These are phyloP conservation scores for Populus hybrid DNA, from an alignment of 441 rosid species.

Conservation along the genomic window DNA sequence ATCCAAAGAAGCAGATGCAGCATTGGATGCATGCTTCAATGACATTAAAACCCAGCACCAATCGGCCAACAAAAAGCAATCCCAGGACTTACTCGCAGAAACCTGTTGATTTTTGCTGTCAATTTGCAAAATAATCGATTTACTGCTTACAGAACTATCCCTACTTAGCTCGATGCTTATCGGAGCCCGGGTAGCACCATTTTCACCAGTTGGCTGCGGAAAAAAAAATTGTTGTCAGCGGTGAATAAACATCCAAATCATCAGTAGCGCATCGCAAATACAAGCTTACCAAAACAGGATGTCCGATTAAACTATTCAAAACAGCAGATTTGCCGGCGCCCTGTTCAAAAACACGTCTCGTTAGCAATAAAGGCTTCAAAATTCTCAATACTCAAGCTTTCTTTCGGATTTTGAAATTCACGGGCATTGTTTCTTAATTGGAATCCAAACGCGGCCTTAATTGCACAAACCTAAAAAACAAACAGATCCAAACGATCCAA, in stretches of 20 bases:
- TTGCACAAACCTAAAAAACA: slow-evolving; percentile 8
- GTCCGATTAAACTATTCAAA: slow-evolving; percentile 88
- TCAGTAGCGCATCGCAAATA: not conserved
- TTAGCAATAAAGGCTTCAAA: not conserved
- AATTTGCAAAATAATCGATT: slow-evolving; percentile 68
- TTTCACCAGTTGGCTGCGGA: slow-evolving; percentile 91
- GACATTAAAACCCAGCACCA: slow-evolving; percentile 2
- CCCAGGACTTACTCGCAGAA: slow-evolving; percentile 64
- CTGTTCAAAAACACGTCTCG: slow-evolving; percentile 31
- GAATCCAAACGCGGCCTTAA: not conserved
- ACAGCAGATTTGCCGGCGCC: slow-evolving; percentile 97
- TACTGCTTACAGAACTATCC: slow-evolving; percentile 71
- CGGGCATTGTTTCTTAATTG: not conserved
- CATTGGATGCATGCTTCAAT: slow-evolving; percentile 9
- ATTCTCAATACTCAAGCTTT: not conserved
- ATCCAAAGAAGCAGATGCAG: not conserved
- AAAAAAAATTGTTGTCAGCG: slow-evolving; percentile 3
- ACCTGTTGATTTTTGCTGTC: slow-evolving; percentile 87
- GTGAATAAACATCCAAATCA: not conserved
- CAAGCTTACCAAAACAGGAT: slow-evolving; percentile 79
- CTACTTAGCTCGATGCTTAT: slow-evolving; percentile 63
- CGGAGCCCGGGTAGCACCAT: slow-evolving; percentile 98
- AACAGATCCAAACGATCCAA: slow-evolving; percentile 35
- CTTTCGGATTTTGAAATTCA: not conserved
- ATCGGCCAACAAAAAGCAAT: not conserved